Evolutionary conservation across 441 rosid species (phyloP).

Genomic region (Euphorbia schlechtendalii): DNA sequence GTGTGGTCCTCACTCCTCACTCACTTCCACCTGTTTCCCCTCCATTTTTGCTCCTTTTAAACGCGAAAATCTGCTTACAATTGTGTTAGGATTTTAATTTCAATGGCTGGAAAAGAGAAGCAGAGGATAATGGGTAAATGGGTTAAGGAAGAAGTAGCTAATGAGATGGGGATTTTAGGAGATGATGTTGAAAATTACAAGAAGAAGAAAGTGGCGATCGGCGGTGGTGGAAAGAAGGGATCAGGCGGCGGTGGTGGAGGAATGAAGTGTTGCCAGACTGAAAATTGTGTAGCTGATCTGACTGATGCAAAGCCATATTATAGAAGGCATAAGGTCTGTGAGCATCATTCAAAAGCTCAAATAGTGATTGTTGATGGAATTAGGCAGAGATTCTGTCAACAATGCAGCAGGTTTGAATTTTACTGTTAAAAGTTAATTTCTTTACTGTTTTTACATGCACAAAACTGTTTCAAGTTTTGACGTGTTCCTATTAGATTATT

Average conservation of each 20-base stretch:
- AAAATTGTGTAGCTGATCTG: conserved; percentile 46
- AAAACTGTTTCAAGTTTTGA: neutral
- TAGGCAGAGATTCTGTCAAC: conserved; percentile 64
- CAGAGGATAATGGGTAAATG: conserved; percentile 21
- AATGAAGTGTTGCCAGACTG: conserved; percentile 46
- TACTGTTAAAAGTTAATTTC: neutral
- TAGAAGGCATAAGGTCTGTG: conserved; percentile 61
- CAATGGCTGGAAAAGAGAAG: conserved; percentile 37
- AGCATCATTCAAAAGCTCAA: conserved; percentile 50
- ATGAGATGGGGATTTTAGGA: conserved; percentile 17
- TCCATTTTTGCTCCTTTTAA: neutral
- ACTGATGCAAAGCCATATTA: conserved; percentile 44
- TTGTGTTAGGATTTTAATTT: neutral
- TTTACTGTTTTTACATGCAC: neutral
- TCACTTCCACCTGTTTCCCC: neutral
- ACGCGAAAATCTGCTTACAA: neutral
- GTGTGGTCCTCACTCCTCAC: neutral
- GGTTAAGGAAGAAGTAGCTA: conserved; percentile 23
- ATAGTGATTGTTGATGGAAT: conserved; percentile 41
- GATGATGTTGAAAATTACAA: conserved; percentile 24
- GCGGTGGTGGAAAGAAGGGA: conserved; percentile 22
- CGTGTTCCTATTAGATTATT: no score
- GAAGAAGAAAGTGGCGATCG: conserved; percentile 17
- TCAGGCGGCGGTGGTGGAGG: conserved; percentile 19
- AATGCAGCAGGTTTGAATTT: conserved; percentile 54